These are phyloP conservation scores for Jamesozyma gamospora DNA, from an alignment of 805 yeast species.

Conservation along the genomic window DNA sequence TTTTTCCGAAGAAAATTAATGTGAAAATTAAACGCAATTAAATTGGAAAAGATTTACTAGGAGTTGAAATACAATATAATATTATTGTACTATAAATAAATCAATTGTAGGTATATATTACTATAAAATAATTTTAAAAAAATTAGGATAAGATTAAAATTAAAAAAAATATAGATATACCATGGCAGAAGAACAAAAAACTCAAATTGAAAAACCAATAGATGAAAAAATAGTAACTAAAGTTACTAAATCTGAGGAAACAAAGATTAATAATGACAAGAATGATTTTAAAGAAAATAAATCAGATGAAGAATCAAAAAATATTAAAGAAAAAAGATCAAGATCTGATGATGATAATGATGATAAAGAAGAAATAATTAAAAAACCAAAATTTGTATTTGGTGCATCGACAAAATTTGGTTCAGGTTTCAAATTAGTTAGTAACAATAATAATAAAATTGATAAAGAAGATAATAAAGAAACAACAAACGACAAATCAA, in stretches of 20 bases:
- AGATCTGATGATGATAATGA: neutral
- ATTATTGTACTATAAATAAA: too few species aligned
- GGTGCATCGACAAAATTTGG: constrained; percentile 47
- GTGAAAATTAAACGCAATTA: too few species aligned
- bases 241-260: neutral
- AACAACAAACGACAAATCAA: constrained; percentile 3
- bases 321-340: neutral
- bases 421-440: constrained; percentile 24
- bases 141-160: too few species aligned
- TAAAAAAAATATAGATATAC: too few species aligned
- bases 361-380: constrained; percentile 1
- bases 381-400: constrained; percentile 42
- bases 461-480: neutral
- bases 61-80: neutral
- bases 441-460: constrained; percentile 1
- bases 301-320: constrained; percentile 1
- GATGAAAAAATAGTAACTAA: too few species aligned
- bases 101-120: too few species aligned
- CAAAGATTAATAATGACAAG: neutral
- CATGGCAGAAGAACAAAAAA: too few species aligned
- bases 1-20: too few species aligned
- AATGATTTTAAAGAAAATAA: too few species aligned
- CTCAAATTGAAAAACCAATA: too few species aligned
- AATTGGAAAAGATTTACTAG: too few species aligned
- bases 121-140: too few species aligned